Percentiles rank a stretch among this genome's conserved stretches.
Conservation (phyloP, 225 moss, liverwort and hornwort species). For the Sphagnum tenellum region DNA sequence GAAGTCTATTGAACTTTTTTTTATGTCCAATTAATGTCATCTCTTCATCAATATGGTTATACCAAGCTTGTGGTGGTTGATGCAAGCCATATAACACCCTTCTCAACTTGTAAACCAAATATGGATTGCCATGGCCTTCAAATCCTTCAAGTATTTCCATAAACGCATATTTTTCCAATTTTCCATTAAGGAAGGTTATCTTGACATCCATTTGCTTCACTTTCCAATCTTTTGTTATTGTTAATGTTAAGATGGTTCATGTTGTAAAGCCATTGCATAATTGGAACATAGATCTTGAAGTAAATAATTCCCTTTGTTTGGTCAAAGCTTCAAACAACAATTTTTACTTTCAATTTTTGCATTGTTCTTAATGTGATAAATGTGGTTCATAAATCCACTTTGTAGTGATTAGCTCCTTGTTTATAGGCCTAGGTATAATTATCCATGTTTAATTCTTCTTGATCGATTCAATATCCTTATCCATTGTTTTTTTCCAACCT, state of each 20-base stretch:
- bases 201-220: background rate
- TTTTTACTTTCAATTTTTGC: too few relatives aligned
- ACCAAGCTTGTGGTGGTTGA: conserved; percentile 1
- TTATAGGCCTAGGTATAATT: too few relatives aligned
- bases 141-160: conserved; percentile 7
- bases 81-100: background rate
- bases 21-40: too few relatives aligned
- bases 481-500: too few relatives aligned
- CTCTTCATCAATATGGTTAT: background rate
- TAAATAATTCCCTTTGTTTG: too few relatives aligned
- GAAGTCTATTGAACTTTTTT: too few relatives aligned
- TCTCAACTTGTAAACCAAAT: background rate
- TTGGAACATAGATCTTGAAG: background rate
- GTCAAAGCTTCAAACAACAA: too few relatives aligned
- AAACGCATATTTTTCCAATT: background rate
- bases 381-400: too few relatives aligned
- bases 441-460: too few relatives aligned
- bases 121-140: conserved; percentile 1
- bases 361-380: too few relatives aligned
- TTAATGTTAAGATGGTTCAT: background rate
- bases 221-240: background rate
- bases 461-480: too few relatives aligned
- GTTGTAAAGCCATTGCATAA: background rate
- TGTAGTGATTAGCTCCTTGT: too few relatives aligned
- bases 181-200: conserved; percentile 1